Evolutionary conservation across 2,329 filamentous ascomycete species (phyloP).

Genomic region (Aspergillus jensenii): DNA sequence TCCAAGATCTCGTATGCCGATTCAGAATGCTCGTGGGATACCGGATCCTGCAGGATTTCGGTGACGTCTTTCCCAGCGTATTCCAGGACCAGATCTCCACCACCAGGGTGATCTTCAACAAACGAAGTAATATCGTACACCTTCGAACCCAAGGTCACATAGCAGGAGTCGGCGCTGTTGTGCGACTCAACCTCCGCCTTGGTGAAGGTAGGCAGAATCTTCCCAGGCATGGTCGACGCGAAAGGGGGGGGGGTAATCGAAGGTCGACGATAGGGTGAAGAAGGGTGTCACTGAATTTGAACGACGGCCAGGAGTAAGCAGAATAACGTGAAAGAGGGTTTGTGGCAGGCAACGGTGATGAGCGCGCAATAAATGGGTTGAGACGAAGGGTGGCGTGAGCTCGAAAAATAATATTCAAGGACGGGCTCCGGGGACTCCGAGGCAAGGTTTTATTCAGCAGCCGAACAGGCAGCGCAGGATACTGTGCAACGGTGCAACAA

Average conservation of each 20-base stretch:
- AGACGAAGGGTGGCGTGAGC: slow-evolving; percentile 24
- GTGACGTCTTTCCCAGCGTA: slow-evolving; percentile 86
- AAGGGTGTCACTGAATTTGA: background rate
- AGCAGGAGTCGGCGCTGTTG: slow-evolving; percentile 80
- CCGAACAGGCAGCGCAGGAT: background rate
- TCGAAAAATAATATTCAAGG: slow-evolving; percentile 18
- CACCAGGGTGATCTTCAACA: slow-evolving; percentile 85
- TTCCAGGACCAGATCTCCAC: slow-evolving; percentile 81
- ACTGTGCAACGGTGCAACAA: background rate
- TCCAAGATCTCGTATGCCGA: slow-evolving; percentile 94
- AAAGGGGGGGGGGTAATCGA: slow-evolving; percentile 3
- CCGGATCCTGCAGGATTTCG: slow-evolving; percentile 76
- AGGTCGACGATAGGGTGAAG: background rate
- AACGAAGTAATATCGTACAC: slow-evolving; percentile 97
- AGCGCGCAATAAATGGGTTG: slow-evolving; percentile 17
- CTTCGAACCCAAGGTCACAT: slow-evolving; percentile 83
- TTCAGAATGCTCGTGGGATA: slow-evolving; percentile 84
- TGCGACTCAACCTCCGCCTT: slow-evolving; percentile 77
- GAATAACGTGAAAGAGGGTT: slow-evolving; percentile 9
- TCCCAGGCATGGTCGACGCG: slow-evolving; percentile 66
- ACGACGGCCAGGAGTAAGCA: slow-evolving; percentile 7
- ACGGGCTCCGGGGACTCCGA: slow-evolving; percentile 22
- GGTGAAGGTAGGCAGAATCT: slow-evolving; percentile 80
- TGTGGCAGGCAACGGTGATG: slow-evolving; percentile 7
- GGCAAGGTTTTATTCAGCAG: slow-evolving; percentile 12